These are phyloP conservation scores for Alternaria atra DNA, from an alignment of 2,329 filamentous ascomycete species.

Conservation along the genomic window DNA sequence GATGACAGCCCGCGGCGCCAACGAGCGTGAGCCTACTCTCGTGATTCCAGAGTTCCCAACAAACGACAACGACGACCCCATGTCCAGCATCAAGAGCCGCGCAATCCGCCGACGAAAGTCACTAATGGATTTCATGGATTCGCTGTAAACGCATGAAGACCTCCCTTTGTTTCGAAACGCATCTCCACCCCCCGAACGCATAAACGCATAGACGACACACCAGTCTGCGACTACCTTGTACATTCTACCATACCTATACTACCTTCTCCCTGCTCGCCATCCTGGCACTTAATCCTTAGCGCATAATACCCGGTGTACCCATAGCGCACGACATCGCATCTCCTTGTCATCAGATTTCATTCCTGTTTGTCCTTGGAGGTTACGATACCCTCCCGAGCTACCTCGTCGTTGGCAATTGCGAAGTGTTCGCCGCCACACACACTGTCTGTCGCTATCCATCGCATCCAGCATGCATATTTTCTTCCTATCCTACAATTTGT, in stretches of 20 bases:
- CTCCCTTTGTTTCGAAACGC: constrained; percentile 29
- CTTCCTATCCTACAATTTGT: neutral
- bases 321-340: constrained; percentile 11
- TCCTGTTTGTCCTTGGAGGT: constrained; percentile 9
- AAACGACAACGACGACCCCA: constrained; percentile 24
- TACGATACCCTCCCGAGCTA: constrained; percentile 16
- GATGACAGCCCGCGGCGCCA: constrained; percentile 47
- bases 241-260: constrained; percentile 1
- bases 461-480: constrained; percentile 26
- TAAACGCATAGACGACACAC: constrained; percentile 20
- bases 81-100: constrained; percentile 35
- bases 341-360: constrained; percentile 2
- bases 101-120: constrained; percentile 49
- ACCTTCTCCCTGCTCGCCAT: constrained; percentile 1
- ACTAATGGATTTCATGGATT: constrained; percentile 47
- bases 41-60: constrained; percentile 45
- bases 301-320: constrained; percentile 26
- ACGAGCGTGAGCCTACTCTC: constrained; percentile 47
- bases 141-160: constrained; percentile 20
- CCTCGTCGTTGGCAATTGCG: constrained; percentile 11
- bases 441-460: constrained; percentile 24
- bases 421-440: constrained; percentile 24
- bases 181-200: constrained; percentile 13
- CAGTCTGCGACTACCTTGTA: constrained; percentile 10
- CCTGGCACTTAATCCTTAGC: constrained; percentile 2